Base-by-base conservation (phyloP, 140 eudicot genomes). In the Oenanthe javanica region DNA sequence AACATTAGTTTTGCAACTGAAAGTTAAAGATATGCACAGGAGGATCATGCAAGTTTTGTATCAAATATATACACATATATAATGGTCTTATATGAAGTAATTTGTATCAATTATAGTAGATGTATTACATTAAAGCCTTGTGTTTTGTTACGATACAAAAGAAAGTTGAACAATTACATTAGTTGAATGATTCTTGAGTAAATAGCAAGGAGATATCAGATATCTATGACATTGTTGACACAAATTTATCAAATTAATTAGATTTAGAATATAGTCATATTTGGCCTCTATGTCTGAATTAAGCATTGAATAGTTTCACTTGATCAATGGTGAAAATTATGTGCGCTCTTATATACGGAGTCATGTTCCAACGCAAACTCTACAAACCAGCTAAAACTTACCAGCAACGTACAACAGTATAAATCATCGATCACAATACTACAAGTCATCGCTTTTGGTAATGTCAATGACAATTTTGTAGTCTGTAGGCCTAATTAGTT, bases 41-140 rank as follows among this genome's bases (percentile, higher is more conserved):
- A 61, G 69, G 69, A 59, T 21, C 36, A 61, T 59, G 69, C 70
- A 61, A 61, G 70, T 61, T 61, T 61, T 61, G 70, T 61, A 61
- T 61, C 70, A 36, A 36, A 36, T 36, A 51, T 51, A 13, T 51
- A 51, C 19, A 12, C 57, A 61, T 23, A 61, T 8, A 61, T 61
- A n/a, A 36, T 61, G 25, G 38, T n/a, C 12, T 23, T n/a, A 7
- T 61, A 23, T 61, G 70, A 61, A 61, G 38, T 61, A 61, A 36
- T 61, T 23, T 61, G 70, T 23, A 9, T 61, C 70, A n/a, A 11
- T 61, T 61, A 9, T 59, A 21, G 31, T 23, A 5, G 70, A 23
- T 23, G 36, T 61, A 23, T 61, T 61, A 61, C 69, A 61, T 61
- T 61, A n/a, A 61, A 9, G 15, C 13, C 70, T n/a, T 15, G 15